Conservation (phyloP, 2,329 filamentous ascomycete species). For the Epichloe gansuensis region DNA sequence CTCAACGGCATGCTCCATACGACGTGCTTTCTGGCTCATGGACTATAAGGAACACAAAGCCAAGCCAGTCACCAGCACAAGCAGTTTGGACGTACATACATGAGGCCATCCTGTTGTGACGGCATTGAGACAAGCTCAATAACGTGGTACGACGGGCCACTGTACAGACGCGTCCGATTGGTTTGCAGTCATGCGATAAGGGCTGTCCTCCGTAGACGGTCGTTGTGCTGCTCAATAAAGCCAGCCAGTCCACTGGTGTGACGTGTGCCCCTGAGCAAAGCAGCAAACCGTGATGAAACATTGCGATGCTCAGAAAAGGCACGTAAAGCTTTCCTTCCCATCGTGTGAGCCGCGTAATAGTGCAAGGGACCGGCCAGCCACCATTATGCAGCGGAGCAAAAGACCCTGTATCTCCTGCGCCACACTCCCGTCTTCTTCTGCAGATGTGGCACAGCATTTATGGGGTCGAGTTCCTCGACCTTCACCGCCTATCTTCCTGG, state of each 20-base stretch:
- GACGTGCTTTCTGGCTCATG: too few species aligned
- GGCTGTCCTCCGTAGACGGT: not conserved
- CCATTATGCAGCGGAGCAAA: not conserved
- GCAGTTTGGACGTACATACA: too few species aligned
- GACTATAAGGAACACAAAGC: too few species aligned
- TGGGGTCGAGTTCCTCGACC: not conserved
- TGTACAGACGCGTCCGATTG: not conserved
- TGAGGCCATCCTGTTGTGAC: too few species aligned
- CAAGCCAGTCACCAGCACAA: too few species aligned
- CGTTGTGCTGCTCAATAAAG: not conserved
- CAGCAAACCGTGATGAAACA: not conserved
- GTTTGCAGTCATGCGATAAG: not conserved
- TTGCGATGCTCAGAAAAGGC: not conserved
- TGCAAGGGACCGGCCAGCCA: not conserved
- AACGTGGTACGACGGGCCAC: not conserved
- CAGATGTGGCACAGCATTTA: not conserved
- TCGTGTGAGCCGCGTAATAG: not conserved
- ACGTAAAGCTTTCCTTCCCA: not conserved
- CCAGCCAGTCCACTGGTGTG: not conserved
- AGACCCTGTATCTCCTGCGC: slow-evolving; percentile 3
- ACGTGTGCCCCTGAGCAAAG: not conserved
- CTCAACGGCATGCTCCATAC: too few species aligned
- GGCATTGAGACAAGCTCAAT: not conserved
- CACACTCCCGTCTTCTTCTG: not conserved
- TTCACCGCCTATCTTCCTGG: slow-evolving; percentile 1